Evolutionary conservation across 768 basidiomycete genomes (phyloP).

Genomic region (Dioszegia hungarica): DNA sequence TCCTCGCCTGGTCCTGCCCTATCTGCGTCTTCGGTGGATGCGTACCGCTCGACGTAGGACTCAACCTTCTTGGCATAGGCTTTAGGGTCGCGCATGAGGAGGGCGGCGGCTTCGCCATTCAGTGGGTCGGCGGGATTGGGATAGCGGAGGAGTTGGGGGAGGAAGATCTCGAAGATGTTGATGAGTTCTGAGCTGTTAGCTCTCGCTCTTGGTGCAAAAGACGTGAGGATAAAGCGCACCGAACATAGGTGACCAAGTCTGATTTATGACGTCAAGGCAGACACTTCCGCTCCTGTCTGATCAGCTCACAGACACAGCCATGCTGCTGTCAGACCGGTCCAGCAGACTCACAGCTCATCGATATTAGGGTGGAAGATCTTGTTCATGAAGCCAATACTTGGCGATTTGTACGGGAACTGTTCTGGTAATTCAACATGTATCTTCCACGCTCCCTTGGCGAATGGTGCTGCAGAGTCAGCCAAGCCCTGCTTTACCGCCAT

Average conservation of each 20-base stretch:
- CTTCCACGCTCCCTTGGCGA: slow-evolving; percentile 97
- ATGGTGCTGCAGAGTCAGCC: slow-evolving; percentile 66
- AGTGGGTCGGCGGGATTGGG: slow-evolving; percentile 97
- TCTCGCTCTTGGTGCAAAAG: too few relatives aligned
- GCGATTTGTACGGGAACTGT: slow-evolving; percentile 98
- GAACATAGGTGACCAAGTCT: slow-evolving; percentile 99
- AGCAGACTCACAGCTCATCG: slow-evolving; percentile 79
- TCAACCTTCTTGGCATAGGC: slow-evolving; percentile 92
- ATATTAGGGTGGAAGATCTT: slow-evolving; percentile 99
- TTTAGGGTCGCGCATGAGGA: slow-evolving; percentile 95
- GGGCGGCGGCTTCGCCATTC: slow-evolving; percentile 94
- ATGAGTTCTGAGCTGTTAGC: slow-evolving; percentile 73
- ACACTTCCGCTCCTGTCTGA: slow-evolving; percentile 82
- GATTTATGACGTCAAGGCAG: slow-evolving; percentile 96
- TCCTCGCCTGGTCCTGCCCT: slow-evolving; percentile 60
- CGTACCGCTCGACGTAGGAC: slow-evolving; percentile 93
- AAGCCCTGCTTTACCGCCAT: not conserved
- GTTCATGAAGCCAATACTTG: slow-evolving; percentile 99
- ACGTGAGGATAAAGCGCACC: slow-evolving; percentile 57
- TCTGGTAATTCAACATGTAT: slow-evolving; percentile 98
- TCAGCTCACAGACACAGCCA: not conserved
- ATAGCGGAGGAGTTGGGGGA: slow-evolving; percentile 93
- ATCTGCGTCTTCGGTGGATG: slow-evolving; percentile 83
- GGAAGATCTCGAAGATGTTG: slow-evolving; percentile 97
- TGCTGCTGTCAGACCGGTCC: not conserved